These are phyloP conservation scores for Sarocladium strictum DNA, from an alignment of 2,329 filamentous ascomycete species.

Conservation along the genomic window DNA sequence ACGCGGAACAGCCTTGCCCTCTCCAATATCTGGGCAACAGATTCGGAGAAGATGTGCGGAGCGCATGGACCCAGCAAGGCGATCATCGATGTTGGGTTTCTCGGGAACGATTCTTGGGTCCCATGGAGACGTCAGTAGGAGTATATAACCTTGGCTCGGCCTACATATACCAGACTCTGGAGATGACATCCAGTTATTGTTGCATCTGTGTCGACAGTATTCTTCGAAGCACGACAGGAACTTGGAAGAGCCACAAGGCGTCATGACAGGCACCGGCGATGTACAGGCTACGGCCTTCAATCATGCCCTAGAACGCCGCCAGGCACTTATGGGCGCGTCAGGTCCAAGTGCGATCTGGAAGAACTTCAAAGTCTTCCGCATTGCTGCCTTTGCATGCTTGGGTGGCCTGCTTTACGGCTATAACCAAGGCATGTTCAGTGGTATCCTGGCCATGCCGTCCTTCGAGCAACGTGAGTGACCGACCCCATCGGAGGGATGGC, in stretches of 20 bases:
- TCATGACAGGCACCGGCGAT: not conserved
- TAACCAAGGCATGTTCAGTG: conserved; percentile 60
- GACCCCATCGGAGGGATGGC: conserved; percentile 22
- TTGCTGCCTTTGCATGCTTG: conserved; percentile 56
- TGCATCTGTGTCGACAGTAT: no score
- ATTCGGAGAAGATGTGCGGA: not conserved
- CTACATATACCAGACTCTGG: not conserved
- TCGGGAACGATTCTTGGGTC: not conserved
- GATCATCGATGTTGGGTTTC: not conserved
- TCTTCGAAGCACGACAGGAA: no score
- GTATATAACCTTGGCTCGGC: not conserved
- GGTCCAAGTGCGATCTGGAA: conserved; percentile 48
- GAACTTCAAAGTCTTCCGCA: conserved; percentile 53
- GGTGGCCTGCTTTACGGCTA: conserved; percentile 62
- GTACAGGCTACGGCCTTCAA: conserved; percentile 30
- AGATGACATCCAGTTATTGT: not conserved
- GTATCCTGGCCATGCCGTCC: conserved; percentile 54
- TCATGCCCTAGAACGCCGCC: conserved; percentile 44
- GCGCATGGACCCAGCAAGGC: not conserved
- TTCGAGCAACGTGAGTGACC: conserved; percentile 42
- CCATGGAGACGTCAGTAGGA: not conserved
- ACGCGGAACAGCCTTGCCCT: not conserved
- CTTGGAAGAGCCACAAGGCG: no score
- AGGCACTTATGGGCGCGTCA: conserved; percentile 46
- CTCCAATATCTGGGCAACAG: not conserved